Evolutionary conservation across 2,329 filamentous ascomycete species (phyloP), one percentile per base, ranked within the genome.

Genomic region (Nemania sp.): DNA sequence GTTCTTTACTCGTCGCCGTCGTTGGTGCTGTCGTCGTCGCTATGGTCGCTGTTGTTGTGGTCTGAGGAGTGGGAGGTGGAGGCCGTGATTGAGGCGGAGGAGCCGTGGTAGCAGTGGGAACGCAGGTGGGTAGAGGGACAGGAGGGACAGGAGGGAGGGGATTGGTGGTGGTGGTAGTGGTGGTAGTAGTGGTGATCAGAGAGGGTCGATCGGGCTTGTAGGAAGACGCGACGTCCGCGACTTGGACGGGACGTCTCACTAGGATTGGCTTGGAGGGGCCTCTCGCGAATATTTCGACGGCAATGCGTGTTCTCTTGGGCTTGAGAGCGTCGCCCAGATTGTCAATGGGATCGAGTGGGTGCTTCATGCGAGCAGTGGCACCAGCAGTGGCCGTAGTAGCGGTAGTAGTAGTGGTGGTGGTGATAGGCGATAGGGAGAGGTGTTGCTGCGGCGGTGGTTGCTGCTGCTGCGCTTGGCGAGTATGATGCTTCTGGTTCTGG

Each of bases 251-350:
- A 55, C 73, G 64, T 64, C 70, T 75, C 67, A 74, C 72, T 35
- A 75, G 64, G 67, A 77, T 70, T 49, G 76, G 66, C 64, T 73
- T 78, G 26, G 72, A 72, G 56, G 73, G 67, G 67, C 68, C 72
- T 67, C 78, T 75, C 5, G 81, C 70, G 6, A 84, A 77, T 55
- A 88, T 86, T 73, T 88, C 86, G 71, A 88, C 84, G 26, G 84
- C 79, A 72, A 88, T 84, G 68, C 83, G 81, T 61, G 83, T 77
- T 77, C 81, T 85, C 79, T 89, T 89, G 62, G 80, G 75, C 64
- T 81, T 80, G 53, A 82, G 73, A 56, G 79, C 76, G 70, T 85
- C 83, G 73, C 81, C 79, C 63, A 86, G 83, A 74, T 79, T 79
- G 56, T 84, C 81, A 64, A 79, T 74, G 59, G 78, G 69, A 58